Conservation (phyloP, 2,329 filamentous ascomycete genomes). For the Graphilbum ipis-grandicollis region DNA sequence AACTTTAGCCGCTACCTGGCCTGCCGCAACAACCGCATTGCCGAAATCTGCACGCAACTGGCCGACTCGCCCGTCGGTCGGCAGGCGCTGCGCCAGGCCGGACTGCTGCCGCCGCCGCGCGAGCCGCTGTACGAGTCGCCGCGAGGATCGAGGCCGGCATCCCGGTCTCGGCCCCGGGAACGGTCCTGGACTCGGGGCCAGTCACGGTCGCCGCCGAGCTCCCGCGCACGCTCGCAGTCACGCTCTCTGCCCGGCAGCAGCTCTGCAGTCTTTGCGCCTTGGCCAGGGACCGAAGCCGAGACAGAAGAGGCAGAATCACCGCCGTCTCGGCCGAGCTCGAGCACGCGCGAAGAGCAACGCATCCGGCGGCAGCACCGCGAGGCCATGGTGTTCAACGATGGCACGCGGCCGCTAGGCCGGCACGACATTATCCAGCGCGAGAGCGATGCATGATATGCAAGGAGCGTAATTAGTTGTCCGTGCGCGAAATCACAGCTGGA, state of each 20-base stretch:
- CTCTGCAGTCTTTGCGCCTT: too few species aligned
- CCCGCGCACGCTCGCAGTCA: too few species aligned
- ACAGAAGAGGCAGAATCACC: slow-evolving; percentile 13
- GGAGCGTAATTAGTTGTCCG: too few species aligned
- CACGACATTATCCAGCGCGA: slow-evolving; percentile 64
- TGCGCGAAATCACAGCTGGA: too few species aligned
- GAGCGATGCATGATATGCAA: slow-evolving; percentile 17
- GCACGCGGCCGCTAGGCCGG: slow-evolving; percentile 54
- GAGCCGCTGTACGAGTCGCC: neutral
- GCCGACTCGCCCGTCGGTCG: slow-evolving; percentile 32
- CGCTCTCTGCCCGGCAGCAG: too few species aligned
- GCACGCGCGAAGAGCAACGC: slow-evolving; percentile 45
- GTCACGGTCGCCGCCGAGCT: too few species aligned
- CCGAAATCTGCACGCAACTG: slow-evolving; percentile 31
- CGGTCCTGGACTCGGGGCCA: too few species aligned
- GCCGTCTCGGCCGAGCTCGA: slow-evolving; percentile 34
- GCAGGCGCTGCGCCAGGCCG: slow-evolving; percentile 32
- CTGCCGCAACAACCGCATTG: slow-evolving; percentile 32
- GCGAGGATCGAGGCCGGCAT: neutral
- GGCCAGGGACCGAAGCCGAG: too few species aligned
- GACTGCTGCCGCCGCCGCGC: slow-evolving; percentile 20
- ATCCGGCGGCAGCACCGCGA: slow-evolving; percentile 63
- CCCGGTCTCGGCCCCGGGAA: neutral
- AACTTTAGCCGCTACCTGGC: slow-evolving; percentile 36
- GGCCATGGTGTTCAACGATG: slow-evolving; percentile 81